These are phyloP conservation scores for Xerocomus spinulosus DNA, from an alignment of 768 basidiomycete genomes.

Conservation along the genomic window DNA sequence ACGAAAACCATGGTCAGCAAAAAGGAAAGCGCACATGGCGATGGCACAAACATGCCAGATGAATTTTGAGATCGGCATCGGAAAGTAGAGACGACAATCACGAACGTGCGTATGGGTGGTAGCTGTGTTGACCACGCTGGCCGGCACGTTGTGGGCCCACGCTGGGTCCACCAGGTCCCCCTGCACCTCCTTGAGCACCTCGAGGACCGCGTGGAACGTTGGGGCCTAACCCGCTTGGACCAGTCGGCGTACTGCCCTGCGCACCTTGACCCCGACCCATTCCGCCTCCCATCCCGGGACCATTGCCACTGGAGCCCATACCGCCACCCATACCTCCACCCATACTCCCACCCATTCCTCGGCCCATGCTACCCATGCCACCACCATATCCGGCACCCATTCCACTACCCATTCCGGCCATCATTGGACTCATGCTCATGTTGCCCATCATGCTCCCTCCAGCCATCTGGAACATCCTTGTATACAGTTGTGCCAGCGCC, in stretches of 20 bases:
- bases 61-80: constrained; percentile 13
- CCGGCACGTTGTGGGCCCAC: constrained; percentile 70
- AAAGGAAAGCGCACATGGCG: constrained; percentile 6
- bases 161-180: constrained; percentile 45
- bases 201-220: constrained; percentile 65
- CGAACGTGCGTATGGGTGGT: constrained; percentile 79
- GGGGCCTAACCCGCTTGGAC: constrained; percentile 43
- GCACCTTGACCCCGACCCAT: constrained; percentile 42
- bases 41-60: constrained; percentile 3
- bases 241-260: constrained; percentile 32
- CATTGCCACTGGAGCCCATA: constrained; percentile 29
- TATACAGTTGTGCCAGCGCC: constrained; percentile 88
- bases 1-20: constrained; percentile 2
- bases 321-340: constrained; percentile 35
- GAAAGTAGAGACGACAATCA: constrained; percentile 6
- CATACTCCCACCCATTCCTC: constrained; percentile 37
- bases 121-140: constrained; percentile 74
- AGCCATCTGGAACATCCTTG: constrained; percentile 90
- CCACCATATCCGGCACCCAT: constrained; percentile 33
- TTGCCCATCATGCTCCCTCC: constrained; percentile 45
- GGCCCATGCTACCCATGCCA: constrained; percentile 36
- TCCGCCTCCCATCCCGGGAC: constrained; percentile 34
- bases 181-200: constrained; percentile 52
- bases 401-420: constrained; percentile 32
- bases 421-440: constrained; percentile 39